A percentile compares a stretch with the other conserved stretches of the same genome.
phyloP scores from a whole-genome alignment of 2,329 filamentous ascomycete species.

The Madurella mycetomatis region DNA sequence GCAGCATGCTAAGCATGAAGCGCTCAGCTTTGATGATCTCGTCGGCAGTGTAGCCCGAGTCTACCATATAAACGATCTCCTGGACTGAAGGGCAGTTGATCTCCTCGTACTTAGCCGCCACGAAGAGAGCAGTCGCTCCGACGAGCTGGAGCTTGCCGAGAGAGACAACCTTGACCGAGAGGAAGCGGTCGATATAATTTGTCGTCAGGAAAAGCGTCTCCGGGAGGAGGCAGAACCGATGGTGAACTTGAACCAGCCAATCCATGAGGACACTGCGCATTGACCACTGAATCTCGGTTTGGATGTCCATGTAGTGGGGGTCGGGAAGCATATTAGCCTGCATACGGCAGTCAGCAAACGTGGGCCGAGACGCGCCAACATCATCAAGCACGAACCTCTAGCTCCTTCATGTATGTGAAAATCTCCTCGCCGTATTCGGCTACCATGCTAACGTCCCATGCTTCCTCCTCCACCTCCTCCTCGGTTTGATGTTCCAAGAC shows the following conservation, averaged over 20 bases:
- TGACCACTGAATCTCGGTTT: constrained; percentile 97
- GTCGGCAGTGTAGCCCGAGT: constrained; percentile 79
- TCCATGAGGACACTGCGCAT: constrained; percentile 98
- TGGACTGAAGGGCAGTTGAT: constrained; percentile 94
- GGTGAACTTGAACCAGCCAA: constrained; percentile 95
- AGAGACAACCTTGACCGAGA: constrained; percentile 91
- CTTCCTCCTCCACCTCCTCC: constrained; percentile 82
- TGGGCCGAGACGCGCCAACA: background rate
- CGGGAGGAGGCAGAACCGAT: constrained; percentile 82
- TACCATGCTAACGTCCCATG: constrained; percentile 95
- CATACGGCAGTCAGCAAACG: constrained; percentile 14
- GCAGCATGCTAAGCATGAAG: constrained; percentile 95
- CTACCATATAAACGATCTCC: constrained; percentile 98
- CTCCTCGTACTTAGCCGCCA: constrained; percentile 97
- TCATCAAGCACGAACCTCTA: constrained; percentile 61
- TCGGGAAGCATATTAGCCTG: constrained; percentile 79
- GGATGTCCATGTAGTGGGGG: constrained; percentile 91
- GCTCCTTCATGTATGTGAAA: constrained; percentile 81
- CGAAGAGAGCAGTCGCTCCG: constrained; percentile 89
- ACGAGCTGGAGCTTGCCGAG: constrained; percentile 93
- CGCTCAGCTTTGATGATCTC: constrained; percentile 96
- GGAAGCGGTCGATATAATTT: constrained; percentile 96
- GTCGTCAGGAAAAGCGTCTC: constrained; percentile 93
- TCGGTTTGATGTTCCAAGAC: constrained; percentile 62
- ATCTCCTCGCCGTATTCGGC: constrained; percentile 96